A percentile compares a stretch with the other conserved stretches of the same genome.
Conservation (phyloP, 2,329 filamentous ascomycete species). For the Colletotrichum sp. region DNA sequence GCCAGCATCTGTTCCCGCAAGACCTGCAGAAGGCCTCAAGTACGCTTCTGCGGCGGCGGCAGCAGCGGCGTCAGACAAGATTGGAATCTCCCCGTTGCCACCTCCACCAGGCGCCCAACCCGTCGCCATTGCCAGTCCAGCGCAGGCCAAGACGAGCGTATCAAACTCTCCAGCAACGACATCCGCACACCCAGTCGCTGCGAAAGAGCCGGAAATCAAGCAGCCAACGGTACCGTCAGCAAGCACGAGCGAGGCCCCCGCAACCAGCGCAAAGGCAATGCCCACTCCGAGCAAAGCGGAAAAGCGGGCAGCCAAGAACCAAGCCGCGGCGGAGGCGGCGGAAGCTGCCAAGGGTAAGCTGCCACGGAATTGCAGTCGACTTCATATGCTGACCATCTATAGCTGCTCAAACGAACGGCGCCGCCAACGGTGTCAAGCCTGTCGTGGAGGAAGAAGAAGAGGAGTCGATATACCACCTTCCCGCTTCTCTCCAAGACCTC, state of each 20-base stretch:
- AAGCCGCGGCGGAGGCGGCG: conserved; percentile 43
- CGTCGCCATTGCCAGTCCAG: conserved; percentile 44
- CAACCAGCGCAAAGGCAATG: conserved; percentile 28
- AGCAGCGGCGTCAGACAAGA: conserved; percentile 84
- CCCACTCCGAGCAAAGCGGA: conserved; percentile 35
- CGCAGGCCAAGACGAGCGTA: conserved; percentile 59
- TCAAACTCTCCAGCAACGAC: conserved; percentile 58
- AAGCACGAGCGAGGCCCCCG: conserved; percentile 28
- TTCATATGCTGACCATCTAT: not conserved
- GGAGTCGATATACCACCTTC: conserved; percentile 92
- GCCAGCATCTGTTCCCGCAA: conserved; percentile 83
- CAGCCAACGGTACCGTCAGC: conserved; percentile 31
- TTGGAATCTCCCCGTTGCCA: conserved; percentile 92
- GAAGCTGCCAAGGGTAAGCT: conserved; percentile 51
- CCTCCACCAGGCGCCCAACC: conserved; percentile 75
- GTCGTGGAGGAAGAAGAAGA: conserved; percentile 59
- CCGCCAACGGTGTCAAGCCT: conserved; percentile 55
- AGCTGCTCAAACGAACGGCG: conserved; percentile 55
- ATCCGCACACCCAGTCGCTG: conserved; percentile 49
- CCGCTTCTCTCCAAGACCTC: conserved; percentile 85
- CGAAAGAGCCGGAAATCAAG: conserved; percentile 39
- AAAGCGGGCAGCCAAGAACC: conserved; percentile 51
- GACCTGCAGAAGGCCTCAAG: conserved; percentile 88
- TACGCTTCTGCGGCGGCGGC: conserved; percentile 96
- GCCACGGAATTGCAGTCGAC: not conserved